Conservation (phyloP, 2,329 filamentous ascomycete species). For the Canariomyces notabilis region DNA sequence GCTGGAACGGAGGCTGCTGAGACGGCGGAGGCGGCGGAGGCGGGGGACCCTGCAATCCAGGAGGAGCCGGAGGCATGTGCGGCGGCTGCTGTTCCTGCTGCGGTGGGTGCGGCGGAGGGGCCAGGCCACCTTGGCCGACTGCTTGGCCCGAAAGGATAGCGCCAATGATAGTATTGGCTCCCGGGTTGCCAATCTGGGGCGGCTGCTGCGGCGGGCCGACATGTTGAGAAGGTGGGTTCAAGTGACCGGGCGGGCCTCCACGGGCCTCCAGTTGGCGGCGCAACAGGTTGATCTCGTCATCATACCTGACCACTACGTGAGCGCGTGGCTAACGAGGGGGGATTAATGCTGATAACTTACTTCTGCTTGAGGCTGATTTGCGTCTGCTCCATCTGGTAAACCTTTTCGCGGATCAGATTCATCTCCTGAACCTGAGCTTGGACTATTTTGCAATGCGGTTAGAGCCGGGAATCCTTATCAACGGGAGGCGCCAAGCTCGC, state of each 20-base stretch:
- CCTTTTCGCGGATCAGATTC: constrained; percentile 87
- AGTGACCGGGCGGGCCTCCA: constrained; percentile 49
- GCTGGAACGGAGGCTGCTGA: constrained; percentile 68
- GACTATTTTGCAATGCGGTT: constrained; percentile 49
- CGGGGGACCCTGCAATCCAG: constrained; percentile 55
- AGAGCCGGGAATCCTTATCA: constrained; percentile 5
- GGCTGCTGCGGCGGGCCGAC: constrained; percentile 76
- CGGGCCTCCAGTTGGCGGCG: constrained; percentile 79
- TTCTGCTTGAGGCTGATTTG: constrained; percentile 87
- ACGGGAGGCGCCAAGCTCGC: constrained; percentile 8
- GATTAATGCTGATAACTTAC: constrained; percentile 48
- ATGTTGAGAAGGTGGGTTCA: constrained; percentile 68
- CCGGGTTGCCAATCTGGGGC: constrained; percentile 75
- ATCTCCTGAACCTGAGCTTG: constrained; percentile 89
- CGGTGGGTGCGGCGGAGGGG: constrained; percentile 59
- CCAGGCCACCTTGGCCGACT: constrained; percentile 78
- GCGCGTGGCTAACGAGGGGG: constrained; percentile 15
- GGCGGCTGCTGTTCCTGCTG: constrained; percentile 52
- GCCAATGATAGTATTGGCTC: constrained; percentile 79
- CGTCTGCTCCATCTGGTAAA: constrained; percentile 86
- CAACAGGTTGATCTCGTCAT: constrained; percentile 81
- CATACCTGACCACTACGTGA: constrained; percentile 59
- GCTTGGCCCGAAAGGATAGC: constrained; percentile 91
- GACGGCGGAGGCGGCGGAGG: constrained; percentile 56
- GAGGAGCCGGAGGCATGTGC: constrained; percentile 70